phyloP scores from a whole-genome alignment of 179 eudicot genomes.

The Silene noctiflora region DNA sequence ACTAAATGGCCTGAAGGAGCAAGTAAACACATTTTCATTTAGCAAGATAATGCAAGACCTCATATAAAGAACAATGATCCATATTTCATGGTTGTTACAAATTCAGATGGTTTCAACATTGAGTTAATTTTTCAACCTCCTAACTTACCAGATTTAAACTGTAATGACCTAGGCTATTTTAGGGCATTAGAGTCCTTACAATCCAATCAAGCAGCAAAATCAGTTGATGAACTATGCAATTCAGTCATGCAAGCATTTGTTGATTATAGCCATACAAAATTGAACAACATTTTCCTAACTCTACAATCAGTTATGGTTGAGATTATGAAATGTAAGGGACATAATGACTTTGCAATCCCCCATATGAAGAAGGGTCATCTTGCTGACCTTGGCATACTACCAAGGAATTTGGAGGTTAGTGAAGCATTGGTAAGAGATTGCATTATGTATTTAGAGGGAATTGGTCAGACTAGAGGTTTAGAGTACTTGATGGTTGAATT shows the following conservation, averaged over 20 bases:
- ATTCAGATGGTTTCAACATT: not conserved
- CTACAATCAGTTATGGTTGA: not conserved
- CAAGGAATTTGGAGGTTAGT: not conserved
- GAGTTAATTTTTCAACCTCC: not conserved
- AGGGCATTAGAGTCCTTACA: not conserved
- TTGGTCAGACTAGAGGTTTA: not conserved
- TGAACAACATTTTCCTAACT: not conserved
- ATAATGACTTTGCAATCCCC: not conserved
- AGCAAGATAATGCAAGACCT: not conserved
- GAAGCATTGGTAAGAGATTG: not conserved
- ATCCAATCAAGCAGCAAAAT: not conserved
- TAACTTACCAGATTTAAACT: not conserved
- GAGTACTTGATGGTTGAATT: not conserved
- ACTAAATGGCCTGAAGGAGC: not conserved
- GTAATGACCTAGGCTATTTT: not conserved
- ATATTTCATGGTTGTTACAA: too few relatives aligned
- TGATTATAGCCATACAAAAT: not conserved
- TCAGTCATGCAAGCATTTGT: not conserved
- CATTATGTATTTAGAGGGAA: not conserved
- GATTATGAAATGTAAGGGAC: not conserved
- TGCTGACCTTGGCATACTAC: not conserved
- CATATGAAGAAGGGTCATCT: not conserved
- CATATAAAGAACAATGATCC: too few relatives aligned
- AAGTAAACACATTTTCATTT: not conserved
- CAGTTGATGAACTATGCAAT: too few relatives aligned